A percentile compares a stretch with the other conserved stretches of the same genome.
Conservation (phyloP, 208 protist genomes). For the Leishmania mexicana region DNA sequence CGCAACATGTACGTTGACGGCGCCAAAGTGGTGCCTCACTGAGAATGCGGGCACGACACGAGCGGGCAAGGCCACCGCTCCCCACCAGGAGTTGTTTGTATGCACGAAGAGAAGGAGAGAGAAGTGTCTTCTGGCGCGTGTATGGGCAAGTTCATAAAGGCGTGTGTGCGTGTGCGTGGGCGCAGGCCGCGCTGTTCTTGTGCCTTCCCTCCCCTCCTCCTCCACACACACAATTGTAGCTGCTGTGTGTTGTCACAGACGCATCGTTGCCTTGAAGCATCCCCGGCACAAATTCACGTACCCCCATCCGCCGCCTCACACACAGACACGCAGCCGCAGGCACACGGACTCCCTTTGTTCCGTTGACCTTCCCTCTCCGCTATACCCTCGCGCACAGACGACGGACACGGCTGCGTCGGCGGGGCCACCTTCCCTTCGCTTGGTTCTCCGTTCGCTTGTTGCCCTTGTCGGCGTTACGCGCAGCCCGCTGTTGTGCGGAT, state of each 20-base stretch:
- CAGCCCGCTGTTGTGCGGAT: not conserved
- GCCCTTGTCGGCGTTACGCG: not conserved
- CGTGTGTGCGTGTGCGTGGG: not conserved
- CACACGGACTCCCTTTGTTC: not conserved
- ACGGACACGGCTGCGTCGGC: too few species aligned
- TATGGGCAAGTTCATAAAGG: not conserved
- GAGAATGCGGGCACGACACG: not conserved
- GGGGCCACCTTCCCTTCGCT: not conserved
- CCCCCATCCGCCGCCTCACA: not conserved
- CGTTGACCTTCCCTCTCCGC: not conserved
- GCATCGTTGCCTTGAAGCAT: too few species aligned
- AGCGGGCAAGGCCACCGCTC: not conserved
- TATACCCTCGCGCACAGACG: too few species aligned
- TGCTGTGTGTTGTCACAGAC: too few species aligned
- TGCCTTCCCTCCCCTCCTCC: not conserved
- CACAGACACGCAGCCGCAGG: not conserved
- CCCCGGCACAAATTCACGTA: too few species aligned
- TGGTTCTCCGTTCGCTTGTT: not conserved
- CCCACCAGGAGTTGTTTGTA: not conserved
- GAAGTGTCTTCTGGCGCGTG: not conserved
- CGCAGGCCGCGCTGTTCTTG: not conserved
- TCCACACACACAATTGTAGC: not conserved
- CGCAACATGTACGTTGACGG: slow-evolving; percentile 94
- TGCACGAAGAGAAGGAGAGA: not conserved
- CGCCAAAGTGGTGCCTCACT: slow-evolving; percentile 80